phyloP scores from a whole-genome alignment of 2,329 filamentous ascomycete species.

The Fusarium tjaetaba region DNA sequence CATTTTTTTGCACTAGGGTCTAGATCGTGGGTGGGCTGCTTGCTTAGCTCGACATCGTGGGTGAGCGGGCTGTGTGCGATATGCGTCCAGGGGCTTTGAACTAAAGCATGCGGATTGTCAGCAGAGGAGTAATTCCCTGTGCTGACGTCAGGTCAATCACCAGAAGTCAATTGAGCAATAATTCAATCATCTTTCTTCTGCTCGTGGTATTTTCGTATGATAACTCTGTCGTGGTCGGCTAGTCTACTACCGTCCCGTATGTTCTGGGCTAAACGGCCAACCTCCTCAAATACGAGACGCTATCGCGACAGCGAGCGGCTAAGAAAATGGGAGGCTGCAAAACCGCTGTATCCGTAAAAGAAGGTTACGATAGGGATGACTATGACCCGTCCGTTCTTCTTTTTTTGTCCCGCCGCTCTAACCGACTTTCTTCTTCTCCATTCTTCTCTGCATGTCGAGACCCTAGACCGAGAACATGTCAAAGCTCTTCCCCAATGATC shows the following conservation, averaged over 20 bases:
- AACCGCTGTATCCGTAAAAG: background rate
- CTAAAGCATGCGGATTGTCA: background rate
- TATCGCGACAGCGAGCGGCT: background rate
- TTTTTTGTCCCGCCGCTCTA: background rate
- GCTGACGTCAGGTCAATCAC: constrained; percentile 25
- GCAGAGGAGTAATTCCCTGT: constrained; percentile 7
- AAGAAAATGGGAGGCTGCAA: background rate
- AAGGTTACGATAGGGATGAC: background rate
- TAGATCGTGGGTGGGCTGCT: constrained; percentile 5
- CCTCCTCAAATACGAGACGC: constrained; percentile 7
- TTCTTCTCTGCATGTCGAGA: background rate
- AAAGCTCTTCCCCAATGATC: background rate
- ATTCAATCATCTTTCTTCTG: background rate
- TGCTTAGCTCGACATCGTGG: background rate
- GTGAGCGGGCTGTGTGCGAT: background rate
- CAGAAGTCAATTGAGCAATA: background rate
- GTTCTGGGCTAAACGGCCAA: background rate
- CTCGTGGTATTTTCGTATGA: background rate
- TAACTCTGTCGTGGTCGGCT: background rate
- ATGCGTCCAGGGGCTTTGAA: constrained; percentile 23
- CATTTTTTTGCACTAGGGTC: background rate
- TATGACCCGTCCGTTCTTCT: background rate
- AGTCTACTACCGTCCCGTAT: background rate
- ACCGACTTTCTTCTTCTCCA: background rate
- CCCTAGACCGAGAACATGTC: constrained; percentile 1